Percentiles rank a stretch among this genome's conserved stretches.
Conservation (phyloP, 352 stramenopile genomes). For the Thraustochytrium sp. region DNA sequence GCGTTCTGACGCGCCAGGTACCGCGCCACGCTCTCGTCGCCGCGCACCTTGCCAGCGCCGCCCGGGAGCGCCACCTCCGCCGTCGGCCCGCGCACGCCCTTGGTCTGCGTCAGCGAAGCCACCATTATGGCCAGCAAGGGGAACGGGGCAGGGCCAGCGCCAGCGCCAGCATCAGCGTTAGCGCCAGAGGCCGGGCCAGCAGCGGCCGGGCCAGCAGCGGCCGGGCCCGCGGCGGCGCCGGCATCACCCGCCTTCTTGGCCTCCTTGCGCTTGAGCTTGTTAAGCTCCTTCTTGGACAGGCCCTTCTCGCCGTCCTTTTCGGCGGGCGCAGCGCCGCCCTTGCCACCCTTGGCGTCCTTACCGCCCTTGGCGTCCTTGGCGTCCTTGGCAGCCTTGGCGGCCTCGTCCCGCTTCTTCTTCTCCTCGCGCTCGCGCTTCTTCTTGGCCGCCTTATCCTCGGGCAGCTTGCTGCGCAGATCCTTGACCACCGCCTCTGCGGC, state of each 20-base stretch:
- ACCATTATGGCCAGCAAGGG: slow-evolving; percentile 56
- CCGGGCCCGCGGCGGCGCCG: not conserved
- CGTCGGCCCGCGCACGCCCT: slow-evolving; percentile 54
- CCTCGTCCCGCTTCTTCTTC: slow-evolving; percentile 44
- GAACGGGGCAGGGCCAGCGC: not conserved
- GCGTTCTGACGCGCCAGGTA: slow-evolving; percentile 52
- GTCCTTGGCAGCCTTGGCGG: not conserved
- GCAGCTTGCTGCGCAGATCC: not conserved
- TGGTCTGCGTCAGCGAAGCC: slow-evolving; percentile 55
- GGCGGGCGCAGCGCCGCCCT: not conserved
- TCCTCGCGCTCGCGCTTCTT: slow-evolving; percentile 47
- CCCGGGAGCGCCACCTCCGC: slow-evolving; percentile 52
- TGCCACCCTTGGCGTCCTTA: slow-evolving; percentile 35
- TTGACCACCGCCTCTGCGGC: not conserved
- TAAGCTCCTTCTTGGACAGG: slow-evolving; percentile 55
- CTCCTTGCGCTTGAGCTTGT: slow-evolving; percentile 47
- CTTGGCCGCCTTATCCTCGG: slow-evolving; percentile 46
- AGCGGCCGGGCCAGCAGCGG: not conserved
- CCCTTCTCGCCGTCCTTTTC: slow-evolving; percentile 48
- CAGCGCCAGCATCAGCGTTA: not conserved
- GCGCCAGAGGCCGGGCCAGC: not conserved
- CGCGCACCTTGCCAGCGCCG: slow-evolving; percentile 47
- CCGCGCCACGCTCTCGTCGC: slow-evolving; percentile 60
- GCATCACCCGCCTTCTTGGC: slow-evolving; percentile 41
- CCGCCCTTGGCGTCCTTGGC: slow-evolving; percentile 35